Evolutionary conservation across 1,139 yeast species (phyloP), one percentile per base, ranked within the genome.

Genomic region (Lodderomyces elongisporus): DNA sequence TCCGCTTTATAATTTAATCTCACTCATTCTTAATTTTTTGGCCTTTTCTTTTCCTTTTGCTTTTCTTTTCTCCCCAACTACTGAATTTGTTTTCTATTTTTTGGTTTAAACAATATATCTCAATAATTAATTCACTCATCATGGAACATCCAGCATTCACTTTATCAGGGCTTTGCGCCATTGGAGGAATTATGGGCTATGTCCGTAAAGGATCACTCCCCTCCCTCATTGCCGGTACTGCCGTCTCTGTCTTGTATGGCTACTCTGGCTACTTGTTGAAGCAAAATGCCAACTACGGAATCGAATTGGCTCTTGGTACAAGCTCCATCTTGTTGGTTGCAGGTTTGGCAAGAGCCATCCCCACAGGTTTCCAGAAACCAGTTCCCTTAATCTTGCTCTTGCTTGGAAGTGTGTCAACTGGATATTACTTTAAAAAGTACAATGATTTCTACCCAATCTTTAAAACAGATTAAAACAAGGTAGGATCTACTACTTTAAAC

Each of bases 121-220:
- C n/a, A n/a, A n/a, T n/a, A n/a, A n/a, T n/a, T n/a, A n/a, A n/a
- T n/a, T n/a, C n/a, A n/a, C n/a, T n/a, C n/a, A n/a, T 4, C 5
- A 28, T 67, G 89, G 93, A 83, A 62, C 91, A 84, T 56, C 93
- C 91, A 40, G 77, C 89, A 35, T 78, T 67, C 48, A 78, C 91
- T 17, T 69, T 84, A 49, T 77, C 89, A 22, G 87, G 80, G n/a
- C 70, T 84, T 41, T 71, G 85, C 50, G 71, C 83, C 41, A 59
- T 74, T 39, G 94, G 95, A 35, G 95, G 94, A 30, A 43, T 76
- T 27, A 73, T 79, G 58, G 94, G 94, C 27, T 84, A 64, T 56
- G 52, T 70, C 40, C 82, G 84, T 46, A 82, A 82, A 51, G 74
- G 81, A 12, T 85, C 95, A 2, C 49, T 80, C 24, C 94, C 95